phyloP scores from a whole-genome alignment of 495 filamentous ascomycete species.

The Immersiella caudata region DNA sequence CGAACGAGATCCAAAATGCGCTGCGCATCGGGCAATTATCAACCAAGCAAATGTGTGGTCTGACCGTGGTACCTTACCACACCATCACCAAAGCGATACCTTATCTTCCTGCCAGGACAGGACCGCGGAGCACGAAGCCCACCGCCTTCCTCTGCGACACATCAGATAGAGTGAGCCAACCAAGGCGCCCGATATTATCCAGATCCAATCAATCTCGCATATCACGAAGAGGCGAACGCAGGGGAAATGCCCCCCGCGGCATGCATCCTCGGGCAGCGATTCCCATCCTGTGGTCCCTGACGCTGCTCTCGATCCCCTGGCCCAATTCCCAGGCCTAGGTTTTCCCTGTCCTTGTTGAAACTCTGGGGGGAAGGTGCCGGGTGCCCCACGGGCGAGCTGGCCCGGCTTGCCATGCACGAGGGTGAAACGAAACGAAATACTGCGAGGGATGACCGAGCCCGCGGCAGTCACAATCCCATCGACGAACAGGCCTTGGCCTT shows the following conservation, averaged over 20 bases:
- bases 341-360: constrained; percentile 12
- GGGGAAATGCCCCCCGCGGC: constrained; percentile 10
- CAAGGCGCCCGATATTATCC: constrained; percentile 16
- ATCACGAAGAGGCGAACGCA: constrained; percentile 21
- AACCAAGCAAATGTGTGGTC: background rate
- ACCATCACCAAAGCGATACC: background rate
- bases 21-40: constrained; percentile 4
- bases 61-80: background rate
- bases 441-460: background rate
- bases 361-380: background rate
- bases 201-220: constrained; percentile 42
- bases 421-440: constrained; percentile 20
- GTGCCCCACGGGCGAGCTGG: background rate
- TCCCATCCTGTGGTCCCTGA: constrained; percentile 3
- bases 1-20: background rate
- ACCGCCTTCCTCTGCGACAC: constrained; percentile 3
- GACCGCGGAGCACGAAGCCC: constrained; percentile 9
- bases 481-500: background rate
- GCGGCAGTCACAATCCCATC: background rate
- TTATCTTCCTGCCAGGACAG: background rate
- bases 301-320: constrained; percentile 4
- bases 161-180: constrained; percentile 13
- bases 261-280: background rate
- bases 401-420: constrained; percentile 3
- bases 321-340: background rate